Percentiles rank a stretch among this genome's conserved stretches.
Evolutionary conservation across 768 basidiomycete genomes (phyloP).

Genomic region (Lactifluus echinatus): DNA sequence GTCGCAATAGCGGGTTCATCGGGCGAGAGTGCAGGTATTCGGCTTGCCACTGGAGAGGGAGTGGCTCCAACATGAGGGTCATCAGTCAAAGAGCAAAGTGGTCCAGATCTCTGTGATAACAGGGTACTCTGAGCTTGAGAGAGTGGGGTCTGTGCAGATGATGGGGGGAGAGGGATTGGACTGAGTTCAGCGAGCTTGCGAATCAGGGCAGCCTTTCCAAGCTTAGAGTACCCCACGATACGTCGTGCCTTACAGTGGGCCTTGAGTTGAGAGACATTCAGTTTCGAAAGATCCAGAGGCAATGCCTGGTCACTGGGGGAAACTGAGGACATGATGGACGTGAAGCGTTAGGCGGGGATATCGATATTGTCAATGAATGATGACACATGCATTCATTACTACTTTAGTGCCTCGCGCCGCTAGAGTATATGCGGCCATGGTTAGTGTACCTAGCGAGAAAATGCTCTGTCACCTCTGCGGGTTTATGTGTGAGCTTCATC

Average conservation of each 20-base stretch:
- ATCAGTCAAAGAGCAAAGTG: neutral
- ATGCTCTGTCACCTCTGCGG: too few relatives aligned
- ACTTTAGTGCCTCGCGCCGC: too few relatives aligned
- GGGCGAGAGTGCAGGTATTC: too few relatives aligned
- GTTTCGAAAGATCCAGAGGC: slow-evolving; percentile 24
- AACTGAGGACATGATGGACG: neutral
- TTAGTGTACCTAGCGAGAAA: too few relatives aligned
- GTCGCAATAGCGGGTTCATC: neutral
- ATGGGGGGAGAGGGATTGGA: neutral
- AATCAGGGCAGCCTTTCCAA: slow-evolving; percentile 49
- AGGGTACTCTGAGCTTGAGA: neutral
- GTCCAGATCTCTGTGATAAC: neutral
- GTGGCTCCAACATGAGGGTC: neutral
- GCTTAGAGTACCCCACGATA: slow-evolving; percentile 59
- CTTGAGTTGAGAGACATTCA: slow-evolving; percentile 59
- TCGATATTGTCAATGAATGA: too few relatives aligned
- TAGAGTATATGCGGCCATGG: too few relatives aligned
- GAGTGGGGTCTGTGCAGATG: neutral
- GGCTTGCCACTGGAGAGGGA: neutral
- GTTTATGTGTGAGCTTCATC: too few relatives aligned
- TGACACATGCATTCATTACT: too few relatives aligned
- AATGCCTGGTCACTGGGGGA: neutral
- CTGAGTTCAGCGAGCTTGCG: slow-evolving; percentile 32
- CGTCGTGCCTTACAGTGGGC: slow-evolving; percentile 56
- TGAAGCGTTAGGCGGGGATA: neutral